phyloP scores from a whole-genome alignment of 2,329 filamentous ascomycete genomes.

The Cadophora sp. region DNA sequence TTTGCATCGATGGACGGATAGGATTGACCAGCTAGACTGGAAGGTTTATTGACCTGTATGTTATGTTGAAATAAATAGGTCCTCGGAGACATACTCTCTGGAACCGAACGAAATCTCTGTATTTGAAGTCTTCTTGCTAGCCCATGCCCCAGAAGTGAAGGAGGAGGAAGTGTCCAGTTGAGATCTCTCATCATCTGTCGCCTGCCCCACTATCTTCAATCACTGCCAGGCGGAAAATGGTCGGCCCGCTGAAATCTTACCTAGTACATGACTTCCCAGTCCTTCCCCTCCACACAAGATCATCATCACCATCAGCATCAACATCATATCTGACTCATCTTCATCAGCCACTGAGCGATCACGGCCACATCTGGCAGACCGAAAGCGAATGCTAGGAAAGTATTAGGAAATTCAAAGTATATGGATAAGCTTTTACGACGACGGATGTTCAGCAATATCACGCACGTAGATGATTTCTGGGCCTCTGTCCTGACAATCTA shows the following conservation, averaged over 20 bases:
- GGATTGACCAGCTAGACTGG: conserved; percentile 15
- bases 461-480: background rate
- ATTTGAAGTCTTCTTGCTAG: no score
- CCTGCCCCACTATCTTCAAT: no score
- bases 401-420: background rate
- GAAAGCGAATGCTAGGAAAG: background rate
- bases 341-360: background rate
- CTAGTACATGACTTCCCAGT: background rate
- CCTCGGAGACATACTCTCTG: background rate
- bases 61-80: conserved; percentile 22
- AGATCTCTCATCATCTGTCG: no score
- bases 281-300: background rate
- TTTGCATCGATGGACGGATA: conserved; percentile 22
- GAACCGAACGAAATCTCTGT: background rate
- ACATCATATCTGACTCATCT: background rate
- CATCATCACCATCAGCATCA: background rate
- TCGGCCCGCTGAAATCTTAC: background rate
- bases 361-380: background rate
- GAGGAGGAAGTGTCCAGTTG: no score
- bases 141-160: no score
- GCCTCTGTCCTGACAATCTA: background rate
- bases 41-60: conserved; percentile 25
- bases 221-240: no score
- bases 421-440: background rate
- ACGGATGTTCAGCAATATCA: background rate